A percentile compares a stretch with the other conserved stretches of the same genome.
Evolutionary conservation across 257 asterid genomes (phyloP).

Genomic region (Lycium barbarum): DNA sequence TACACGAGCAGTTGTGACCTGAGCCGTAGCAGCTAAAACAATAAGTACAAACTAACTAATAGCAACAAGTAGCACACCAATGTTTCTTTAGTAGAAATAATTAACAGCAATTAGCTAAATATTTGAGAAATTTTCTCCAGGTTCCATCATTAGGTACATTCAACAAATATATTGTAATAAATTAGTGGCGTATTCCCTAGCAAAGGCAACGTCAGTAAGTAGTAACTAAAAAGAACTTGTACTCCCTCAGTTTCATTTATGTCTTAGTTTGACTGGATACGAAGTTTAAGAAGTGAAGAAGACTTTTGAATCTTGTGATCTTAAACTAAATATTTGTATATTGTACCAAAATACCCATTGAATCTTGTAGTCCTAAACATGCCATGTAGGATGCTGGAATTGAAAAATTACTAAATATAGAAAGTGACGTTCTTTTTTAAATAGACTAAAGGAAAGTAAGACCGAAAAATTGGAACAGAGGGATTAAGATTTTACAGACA

Average conservation of each 20-base stretch:
- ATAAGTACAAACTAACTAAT: neutral
- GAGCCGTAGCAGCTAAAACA: slow-evolving; percentile 33
- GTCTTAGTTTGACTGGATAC: neutral
- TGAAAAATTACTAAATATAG: neutral
- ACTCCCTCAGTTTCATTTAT: neutral
- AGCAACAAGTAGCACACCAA: neutral
- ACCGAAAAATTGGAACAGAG: neutral
- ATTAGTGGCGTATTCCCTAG: neutral
- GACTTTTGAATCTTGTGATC: neutral
- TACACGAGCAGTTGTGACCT: slow-evolving; percentile 93
- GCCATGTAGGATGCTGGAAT: neutral
- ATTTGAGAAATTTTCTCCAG: neutral
- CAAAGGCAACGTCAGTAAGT: neutral
- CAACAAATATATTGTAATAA: neutral
- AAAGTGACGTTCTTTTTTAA: neutral
- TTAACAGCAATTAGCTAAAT: neutral
- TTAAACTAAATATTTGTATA: neutral
- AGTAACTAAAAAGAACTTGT: neutral
- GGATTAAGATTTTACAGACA: neutral
- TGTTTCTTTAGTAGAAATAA: neutral
- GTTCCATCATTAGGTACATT: neutral
- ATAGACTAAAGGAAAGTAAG: neutral
- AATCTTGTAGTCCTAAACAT: neutral
- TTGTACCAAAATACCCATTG: neutral
- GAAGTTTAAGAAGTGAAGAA: neutral